phyloP scores from a whole-genome alignment of 306 rosid species.

The Corylus heterophylla region DNA sequence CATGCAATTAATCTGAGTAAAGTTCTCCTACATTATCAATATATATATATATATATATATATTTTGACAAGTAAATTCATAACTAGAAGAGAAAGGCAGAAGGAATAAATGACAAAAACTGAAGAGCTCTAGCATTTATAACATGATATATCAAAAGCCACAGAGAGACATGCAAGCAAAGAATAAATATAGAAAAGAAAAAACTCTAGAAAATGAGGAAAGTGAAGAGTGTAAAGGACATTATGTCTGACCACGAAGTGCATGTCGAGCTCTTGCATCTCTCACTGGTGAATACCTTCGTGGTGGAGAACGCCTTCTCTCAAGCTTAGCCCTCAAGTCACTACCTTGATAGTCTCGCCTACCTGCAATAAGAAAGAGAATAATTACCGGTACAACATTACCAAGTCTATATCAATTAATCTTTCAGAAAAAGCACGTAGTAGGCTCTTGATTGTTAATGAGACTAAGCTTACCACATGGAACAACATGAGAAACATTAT shows the following conservation, averaged over 20 bases:
- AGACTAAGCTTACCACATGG: constrained; percentile 76
- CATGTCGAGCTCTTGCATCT: constrained; percentile 62
- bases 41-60: too few relatives aligned
- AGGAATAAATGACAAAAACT: not conserved
- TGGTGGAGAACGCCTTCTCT: constrained; percentile 62
- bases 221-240: constrained; percentile 26
- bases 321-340: constrained; percentile 89
- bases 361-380: constrained; percentile 53
- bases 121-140: not conserved
- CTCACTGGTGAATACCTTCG: constrained; percentile 59
- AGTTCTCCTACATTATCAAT: too few relatives aligned
- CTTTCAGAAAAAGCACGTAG: constrained; percentile 13
- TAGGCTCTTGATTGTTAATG: constrained; percentile 28
- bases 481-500: constrained; percentile 74
- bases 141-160: not conserved
- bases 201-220: constrained; percentile 24
- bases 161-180: not conserved
- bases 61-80: not conserved
- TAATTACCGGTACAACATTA: constrained; percentile 25
- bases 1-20: too few relatives aligned
- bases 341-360: constrained; percentile 58
- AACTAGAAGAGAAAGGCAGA: not conserved
- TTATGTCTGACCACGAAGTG: constrained; percentile 53
- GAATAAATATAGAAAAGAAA: constrained; percentile 4
- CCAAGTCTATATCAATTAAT: constrained; percentile 18